Evolutionary conservation across 1,284 basidiomycete genomes (phyloP).

Genomic region (Sutorius eximius): DNA sequence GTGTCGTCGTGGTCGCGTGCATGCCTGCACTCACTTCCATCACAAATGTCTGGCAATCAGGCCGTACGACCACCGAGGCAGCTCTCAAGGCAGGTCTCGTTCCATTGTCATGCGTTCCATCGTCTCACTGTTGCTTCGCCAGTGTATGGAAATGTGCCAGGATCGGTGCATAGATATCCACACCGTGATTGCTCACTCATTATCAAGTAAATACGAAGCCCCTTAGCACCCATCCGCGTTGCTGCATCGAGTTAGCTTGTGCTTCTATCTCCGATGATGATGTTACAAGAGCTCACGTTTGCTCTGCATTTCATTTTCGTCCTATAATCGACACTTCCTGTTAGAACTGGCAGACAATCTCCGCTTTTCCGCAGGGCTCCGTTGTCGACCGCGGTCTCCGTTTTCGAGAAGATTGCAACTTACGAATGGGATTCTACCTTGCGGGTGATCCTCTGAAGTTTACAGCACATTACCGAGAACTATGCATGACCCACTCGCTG

Average conservation of each 20-base stretch:
- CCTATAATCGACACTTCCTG: too few species aligned
- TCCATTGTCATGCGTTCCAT: neutral
- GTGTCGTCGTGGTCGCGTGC: slow-evolving; percentile 72
- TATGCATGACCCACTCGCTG: too few species aligned
- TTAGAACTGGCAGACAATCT: too few species aligned
- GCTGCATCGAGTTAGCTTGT: neutral
- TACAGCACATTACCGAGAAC: too few species aligned
- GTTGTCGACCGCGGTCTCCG: too few species aligned
- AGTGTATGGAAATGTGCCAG: slow-evolving; percentile 71
- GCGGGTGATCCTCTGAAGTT: too few species aligned
- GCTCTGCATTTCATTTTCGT: too few species aligned
- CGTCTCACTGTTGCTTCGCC: slow-evolving; percentile 4
- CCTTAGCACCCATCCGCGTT: slow-evolving; percentile 7
- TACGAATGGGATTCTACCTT: too few species aligned
- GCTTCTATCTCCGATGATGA: neutral
- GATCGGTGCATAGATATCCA: slow-evolving; percentile 73
- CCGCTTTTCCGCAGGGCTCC: too few species aligned
- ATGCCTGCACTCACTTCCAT: slow-evolving; percentile 90
- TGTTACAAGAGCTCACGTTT: neutral
- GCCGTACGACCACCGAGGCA: slow-evolving; percentile 53
- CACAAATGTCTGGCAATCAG: slow-evolving; percentile 81
- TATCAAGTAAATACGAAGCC: slow-evolving; percentile 38
- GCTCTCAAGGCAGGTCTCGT: slow-evolving; percentile 51
- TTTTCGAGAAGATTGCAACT: too few species aligned
- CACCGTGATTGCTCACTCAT: slow-evolving; percentile 65